Percentiles rank a stretch among this genome's conserved stretches.
phyloP scores from a whole-genome alignment of 2,329 filamentous ascomycete species.

The Fusarium cicatricum region DNA sequence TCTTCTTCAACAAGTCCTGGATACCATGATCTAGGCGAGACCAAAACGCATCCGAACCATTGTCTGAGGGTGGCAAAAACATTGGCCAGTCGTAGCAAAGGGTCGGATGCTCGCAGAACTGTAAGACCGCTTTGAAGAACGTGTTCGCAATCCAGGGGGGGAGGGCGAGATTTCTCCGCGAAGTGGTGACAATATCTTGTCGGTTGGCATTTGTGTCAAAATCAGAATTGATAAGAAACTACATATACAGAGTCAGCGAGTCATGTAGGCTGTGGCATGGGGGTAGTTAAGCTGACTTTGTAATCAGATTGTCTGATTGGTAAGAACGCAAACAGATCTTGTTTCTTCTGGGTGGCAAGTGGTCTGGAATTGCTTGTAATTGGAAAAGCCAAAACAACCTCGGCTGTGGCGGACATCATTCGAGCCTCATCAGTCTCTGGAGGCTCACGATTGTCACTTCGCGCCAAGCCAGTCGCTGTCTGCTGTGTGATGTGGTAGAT shows the following conservation, averaged over 20 bases:
- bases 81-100: slow-evolving; percentile 23
- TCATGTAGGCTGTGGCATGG: too few species aligned
- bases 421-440: neutral
- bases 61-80: slow-evolving; percentile 15
- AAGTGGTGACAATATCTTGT: slow-evolving; percentile 21
- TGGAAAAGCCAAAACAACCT: slow-evolving; percentile 33
- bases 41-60: slow-evolving; percentile 13
- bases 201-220: slow-evolving; percentile 27
- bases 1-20: neutral
- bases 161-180: slow-evolving; percentile 11
- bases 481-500: slow-evolving; percentile 25
- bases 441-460: slow-evolving; percentile 20
- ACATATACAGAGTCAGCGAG: neutral
- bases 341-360: neutral
- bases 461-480: neutral
- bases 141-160: neutral
- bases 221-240: slow-evolving; percentile 33
- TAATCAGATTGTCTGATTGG: slow-evolving; percentile 15
- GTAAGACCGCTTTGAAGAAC: slow-evolving; percentile 1
- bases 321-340: slow-evolving; percentile 28
- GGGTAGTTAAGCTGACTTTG: neutral
- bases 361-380: neutral
- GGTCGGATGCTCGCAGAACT: slow-evolving; percentile 26
- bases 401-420: neutral
- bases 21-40: neutral